Base-by-base conservation (phyloP, 495 filamentous ascomycete species). In the Entonaema liquescens region DNA sequence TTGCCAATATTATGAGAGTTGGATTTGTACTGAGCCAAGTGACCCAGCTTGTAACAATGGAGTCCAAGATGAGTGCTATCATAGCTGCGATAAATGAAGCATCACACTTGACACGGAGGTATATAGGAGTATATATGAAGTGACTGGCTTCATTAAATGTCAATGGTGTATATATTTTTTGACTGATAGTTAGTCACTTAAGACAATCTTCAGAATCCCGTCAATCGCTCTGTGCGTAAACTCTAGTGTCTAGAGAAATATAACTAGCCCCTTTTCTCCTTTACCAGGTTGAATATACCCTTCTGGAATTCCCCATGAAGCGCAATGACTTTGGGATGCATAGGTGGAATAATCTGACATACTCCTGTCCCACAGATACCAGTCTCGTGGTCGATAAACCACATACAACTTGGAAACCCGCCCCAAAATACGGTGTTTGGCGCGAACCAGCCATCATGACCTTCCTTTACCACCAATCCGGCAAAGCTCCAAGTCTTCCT, bases 391-490 rank as follows among this genome's bases (percentile, higher is more conserved):
- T 74, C 71, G 25, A 74, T 74, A 17, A 62, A 74, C 71, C 71
- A 74, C 23, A 29, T 44, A 21, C 35, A 47, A 25, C 62, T 67
- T 7, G 63, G 59, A 40, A 57, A 65, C 11, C 67, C 71, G 12
- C 49, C 62, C 71, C 67, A 74, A n/a, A 64, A 21, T 17, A 52
- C 47, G 9, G 59, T 71, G 1, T 64, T 64, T 2, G 42, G 17
- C 28, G 50, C 59, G 25, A 70, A 64, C n/a, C 71, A 53, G 15
- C 63, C 62, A 55, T 65, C 23, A 44, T 35, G 63, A 70, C 31
- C 74, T 74, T 72, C 52, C 71, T 59, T 79, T 76, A 66, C 74
- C 68, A 53, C 74, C 69, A 28, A 65, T 52, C 29, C 78, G 5
- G 67, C 67, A 19, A 74, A 63, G 40, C 52, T 60, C 61, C 61